phyloP scores from a whole-genome alignment of 208 protist genomes.

The Trypanosoma rangeli region DNA sequence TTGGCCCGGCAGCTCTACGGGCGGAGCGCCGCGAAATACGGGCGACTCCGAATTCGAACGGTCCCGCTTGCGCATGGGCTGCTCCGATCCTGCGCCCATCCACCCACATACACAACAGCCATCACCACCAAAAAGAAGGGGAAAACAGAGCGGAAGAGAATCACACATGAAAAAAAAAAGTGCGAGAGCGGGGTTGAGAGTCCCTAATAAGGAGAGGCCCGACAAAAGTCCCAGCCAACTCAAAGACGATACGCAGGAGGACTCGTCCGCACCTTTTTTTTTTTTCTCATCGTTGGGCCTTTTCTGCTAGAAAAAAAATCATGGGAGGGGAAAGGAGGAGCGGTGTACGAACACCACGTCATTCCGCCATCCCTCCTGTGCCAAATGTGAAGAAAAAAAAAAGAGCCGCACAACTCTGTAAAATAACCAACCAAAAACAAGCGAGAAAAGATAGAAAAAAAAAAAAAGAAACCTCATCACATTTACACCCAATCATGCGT shows the following conservation, averaged over 20 bases:
- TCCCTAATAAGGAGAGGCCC: not conserved
- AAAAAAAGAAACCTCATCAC: constrained; percentile 7
- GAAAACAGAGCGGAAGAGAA: constrained; percentile 2
- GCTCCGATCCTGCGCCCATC: not conserved
- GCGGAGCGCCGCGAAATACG: not conserved
- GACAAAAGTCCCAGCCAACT: not conserved
- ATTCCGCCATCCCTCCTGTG: not conserved
- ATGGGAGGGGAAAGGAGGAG: not conserved
- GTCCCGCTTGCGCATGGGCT: constrained; percentile 20
- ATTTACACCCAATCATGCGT: not conserved
- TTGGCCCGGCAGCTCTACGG: not conserved
- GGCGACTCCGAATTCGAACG: constrained; percentile 22
- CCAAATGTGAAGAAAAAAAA: not conserved
- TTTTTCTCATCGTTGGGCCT: not conserved
- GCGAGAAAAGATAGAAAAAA: not conserved
- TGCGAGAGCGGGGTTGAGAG: not conserved
- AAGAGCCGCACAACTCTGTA: not conserved
- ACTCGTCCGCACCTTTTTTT: not conserved
- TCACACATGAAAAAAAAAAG: not conserved
- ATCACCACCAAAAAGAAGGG: constrained; percentile 9
- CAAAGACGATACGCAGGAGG: not conserved
- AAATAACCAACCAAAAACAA: constrained; percentile 11
- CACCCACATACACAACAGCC: not conserved
- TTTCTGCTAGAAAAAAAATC: not conserved
- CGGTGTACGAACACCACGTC: not conserved